phyloP scores from a whole-genome alignment of 2,329 filamentous ascomycete genomes.

The Claviceps maximensis region DNA sequence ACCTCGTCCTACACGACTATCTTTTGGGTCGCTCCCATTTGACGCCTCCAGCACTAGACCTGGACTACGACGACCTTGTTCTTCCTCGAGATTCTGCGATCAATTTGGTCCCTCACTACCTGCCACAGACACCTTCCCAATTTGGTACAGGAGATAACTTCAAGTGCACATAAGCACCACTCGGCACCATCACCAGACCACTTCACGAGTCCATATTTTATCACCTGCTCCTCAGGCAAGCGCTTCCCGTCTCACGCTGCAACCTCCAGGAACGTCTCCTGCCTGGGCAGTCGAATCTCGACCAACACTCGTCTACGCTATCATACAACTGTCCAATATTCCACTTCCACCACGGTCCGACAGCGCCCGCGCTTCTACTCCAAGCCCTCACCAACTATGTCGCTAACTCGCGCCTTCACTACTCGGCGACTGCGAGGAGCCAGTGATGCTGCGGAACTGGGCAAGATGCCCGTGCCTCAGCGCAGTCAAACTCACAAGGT shows the following conservation, averaged over 20 bases:
- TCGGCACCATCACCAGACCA: neutral
- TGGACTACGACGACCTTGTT: neutral
- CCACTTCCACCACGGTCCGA: slow-evolving; percentile 1
- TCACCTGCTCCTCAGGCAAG: neutral
- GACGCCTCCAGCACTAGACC: neutral
- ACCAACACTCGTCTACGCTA: neutral
- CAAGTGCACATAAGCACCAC: neutral
- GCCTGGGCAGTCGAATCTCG: neutral
- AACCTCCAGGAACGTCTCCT: neutral
- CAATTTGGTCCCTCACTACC: neutral
- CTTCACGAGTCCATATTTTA: neutral
- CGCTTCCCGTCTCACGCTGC: neutral
- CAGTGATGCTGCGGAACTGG: slow-evolving; percentile 30
- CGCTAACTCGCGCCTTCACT: slow-evolving; percentile 58
- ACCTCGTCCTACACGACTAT: neutral
- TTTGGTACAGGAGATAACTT: slow-evolving; percentile 2
- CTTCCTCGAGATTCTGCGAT: neutral
- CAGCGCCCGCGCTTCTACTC: neutral
- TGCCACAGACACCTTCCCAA: slow-evolving; percentile 8
- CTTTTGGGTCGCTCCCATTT: neutral
- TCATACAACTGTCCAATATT: neutral
- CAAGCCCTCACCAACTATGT: slow-evolving; percentile 22
- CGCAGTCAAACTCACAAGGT: slow-evolving; percentile 40
- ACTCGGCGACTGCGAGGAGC: slow-evolving; percentile 49
- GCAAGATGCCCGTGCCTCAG: slow-evolving; percentile 24